Evolutionary conservation across 2,329 filamentous ascomycete genomes (phyloP), one percentile per base, ranked within the genome.

Genomic region (Chrysosphaeria jannelii): DNA sequence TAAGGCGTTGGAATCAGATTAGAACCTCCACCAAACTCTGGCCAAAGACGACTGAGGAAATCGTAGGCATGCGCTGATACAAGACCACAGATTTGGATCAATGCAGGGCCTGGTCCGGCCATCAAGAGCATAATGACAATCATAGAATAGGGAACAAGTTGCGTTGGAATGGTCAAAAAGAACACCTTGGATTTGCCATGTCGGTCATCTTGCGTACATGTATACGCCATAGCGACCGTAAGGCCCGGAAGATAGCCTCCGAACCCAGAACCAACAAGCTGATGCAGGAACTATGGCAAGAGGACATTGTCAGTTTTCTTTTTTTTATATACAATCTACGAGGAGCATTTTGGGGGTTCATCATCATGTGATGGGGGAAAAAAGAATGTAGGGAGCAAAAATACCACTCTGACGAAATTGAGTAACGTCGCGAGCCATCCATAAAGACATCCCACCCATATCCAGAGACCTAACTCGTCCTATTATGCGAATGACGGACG

Each of bases 61-160:
- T 93, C 74, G 44, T 76, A 89, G 11, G 85, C 37, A 41, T 97
- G 85, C 4, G 79, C 79, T 8, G 79, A 74, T 20, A 89, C 32
- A 8, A 97, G 52, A n/a, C 85, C 85, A 16, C 61, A 72, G 4
- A 62, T 42, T 37, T 88, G 65, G 4, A 65, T 36, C 26, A 71
- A 38, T 8, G 71, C 55, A 10, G 45, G 33, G 17, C 53, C 51
- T 8, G 67, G 66, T 5, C 46, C 51, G 1, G 35, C 38, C 38
- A 71, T 59, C 25, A 93, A 47, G 12, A 89, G 52, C 8, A 68
- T 69, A 35, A 76, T 47, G 10, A 64, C 42, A 21, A 93, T 57
- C 56, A 89, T 71, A 31, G 68, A 67, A 39, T 66, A 71, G 3
- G 85, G 85, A 14, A 85, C 51, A 36, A 66, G 60, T 40, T 81